Base-by-base conservation (phyloP, 495 filamentous ascomycete genomes). In the Sphaerosporella brunnea region DNA sequence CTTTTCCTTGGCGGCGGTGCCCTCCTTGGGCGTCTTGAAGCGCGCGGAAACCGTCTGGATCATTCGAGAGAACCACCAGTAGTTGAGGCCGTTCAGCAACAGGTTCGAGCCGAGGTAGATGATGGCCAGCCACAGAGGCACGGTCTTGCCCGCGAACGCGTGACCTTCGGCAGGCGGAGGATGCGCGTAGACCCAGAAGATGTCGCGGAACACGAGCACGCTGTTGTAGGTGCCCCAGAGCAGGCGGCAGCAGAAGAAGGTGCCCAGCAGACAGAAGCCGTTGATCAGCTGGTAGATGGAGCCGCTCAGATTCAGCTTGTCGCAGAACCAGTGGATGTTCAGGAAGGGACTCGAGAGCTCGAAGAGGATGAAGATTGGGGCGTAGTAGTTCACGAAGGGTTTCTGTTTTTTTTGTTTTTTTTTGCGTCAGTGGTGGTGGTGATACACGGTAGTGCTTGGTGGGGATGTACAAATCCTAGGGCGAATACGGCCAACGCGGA, bases 251-350 rank as follows among this genome's bases (percentile, higher is more conserved):
- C 63, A 72, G 69, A 93, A 90, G 69, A 99, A 99, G 38, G 74
- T 77, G 36, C 58, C 49, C 37, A 83, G 67, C 15, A 86, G 73
- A 49, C 72, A 53, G 62, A 88, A 75, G 56, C 86, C 86, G 63
- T 95, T 95, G 65, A 87, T 82, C 56, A 88, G 77, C 65, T 95
- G 86, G 37, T 73, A 52, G 13, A 63, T 69, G 50, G 81, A 81
- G 43, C 90, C 90, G 19, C 92, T 99, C 73, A 93, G 79, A 62
- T 82, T 77, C 57, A 95, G 70, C 67, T 99, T 99, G 69, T 99
- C 90, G 60, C 81, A 87, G 73, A 99, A 96, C 90, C 90, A 99
- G 71, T 99, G 90, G 65, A 96, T 82, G 63, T 93, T 92, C 58
- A 92, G 77, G 68, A 93, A 88, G 11, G 85, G 85, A 54, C 77